Evolutionary conservation across 108 stramenopile genomes (phyloP).

Genomic region (Mayamaea pseudoterrestris): DNA sequence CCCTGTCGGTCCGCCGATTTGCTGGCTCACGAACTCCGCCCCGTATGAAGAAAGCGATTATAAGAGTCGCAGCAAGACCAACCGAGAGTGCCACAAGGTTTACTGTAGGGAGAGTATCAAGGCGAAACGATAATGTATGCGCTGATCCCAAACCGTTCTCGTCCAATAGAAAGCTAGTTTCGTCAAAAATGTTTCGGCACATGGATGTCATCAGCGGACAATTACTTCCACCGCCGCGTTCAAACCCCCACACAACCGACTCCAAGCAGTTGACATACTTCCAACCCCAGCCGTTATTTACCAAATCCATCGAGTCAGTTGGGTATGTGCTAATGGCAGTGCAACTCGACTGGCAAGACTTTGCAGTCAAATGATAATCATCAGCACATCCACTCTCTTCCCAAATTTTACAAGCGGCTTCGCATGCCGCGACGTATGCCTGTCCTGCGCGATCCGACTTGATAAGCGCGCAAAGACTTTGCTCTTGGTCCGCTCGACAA

Average conservation of each 20-base stretch:
- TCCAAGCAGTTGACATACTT: constrained; percentile 53
- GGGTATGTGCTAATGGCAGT: background rate
- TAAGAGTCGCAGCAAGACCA: background rate
- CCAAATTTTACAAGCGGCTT: constrained; percentile 41
- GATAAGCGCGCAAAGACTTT: constrained; percentile 4
- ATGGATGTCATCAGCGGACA: constrained; percentile 39
- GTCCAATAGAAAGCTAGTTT: constrained; percentile 15
- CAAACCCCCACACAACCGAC: constrained; percentile 20
- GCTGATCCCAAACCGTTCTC: constrained; percentile 4
- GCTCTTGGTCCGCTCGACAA: constrained; percentile 16
- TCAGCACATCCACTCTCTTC: constrained; percentile 12
- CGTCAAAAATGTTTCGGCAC: constrained; percentile 33
- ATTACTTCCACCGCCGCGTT: constrained; percentile 5
- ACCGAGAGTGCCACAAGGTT: background rate
- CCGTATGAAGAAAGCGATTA: background rate
- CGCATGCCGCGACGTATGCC: constrained; percentile 26
- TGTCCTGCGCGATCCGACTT: constrained; percentile 5
- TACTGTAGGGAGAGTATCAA: background rate
- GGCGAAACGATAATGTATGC: background rate
- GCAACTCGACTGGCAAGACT: constrained; percentile 23
- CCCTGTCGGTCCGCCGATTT: too few relatives aligned
- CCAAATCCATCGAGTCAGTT: background rate
- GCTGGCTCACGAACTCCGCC: too few relatives aligned
- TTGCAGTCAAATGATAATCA: constrained; percentile 3
- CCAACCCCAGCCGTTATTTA: constrained; percentile 52